Base-by-base conservation (phyloP, 495 filamentous ascomycete genomes). In the Tuber aestivum region DNA sequence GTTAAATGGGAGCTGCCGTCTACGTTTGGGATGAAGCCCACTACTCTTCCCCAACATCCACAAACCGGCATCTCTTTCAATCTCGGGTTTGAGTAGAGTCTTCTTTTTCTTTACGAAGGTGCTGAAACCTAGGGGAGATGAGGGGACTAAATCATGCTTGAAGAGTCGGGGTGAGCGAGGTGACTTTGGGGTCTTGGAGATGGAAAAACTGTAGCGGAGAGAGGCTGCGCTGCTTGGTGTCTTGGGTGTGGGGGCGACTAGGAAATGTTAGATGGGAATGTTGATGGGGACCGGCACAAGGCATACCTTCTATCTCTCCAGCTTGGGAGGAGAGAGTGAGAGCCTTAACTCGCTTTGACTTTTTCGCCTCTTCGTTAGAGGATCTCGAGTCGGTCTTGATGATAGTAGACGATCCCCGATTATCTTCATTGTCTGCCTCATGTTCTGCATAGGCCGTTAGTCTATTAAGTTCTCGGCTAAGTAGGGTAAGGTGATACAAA, bases 51-150 rank as follows among this genome's bases (percentile, higher is more conserved):
- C 56, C 65, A 50, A 70, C 56, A 56, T 27, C 40, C 38, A 45
- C 56, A 45, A n/a, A 69, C 27, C 41, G 38, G 70, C 37, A 69
- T 74, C 69, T 68, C 75, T 77, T 35, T 61, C 70, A 80, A 41
- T 84, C 77, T 56, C 83, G 77, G 44, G 82, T 68, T 27, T 83
- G 74, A 20, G 72, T 72, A 61, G 75, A 23, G 1, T 42, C 41
- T 44, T 80, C 75, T n/a, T 77, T 14, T 18, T 74, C 70, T 21
- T 75, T 7, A 14, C 27, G 32, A 65, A 65, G 27, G 14, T 20
- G 56, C 56, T 65, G 12, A 65, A 35, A 35, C 56, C 27, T 35
- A 65, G 56, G 27, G 56, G 56, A 35, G 56, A 65, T 65, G 56
- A 65, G 27, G 56, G 56, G 27, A 35, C 56, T 65, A 65, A 32